Evolutionary conservation across 2,329 filamentous ascomycete genomes (phyloP), one percentile per base, ranked within the genome.

Genomic region (Phyllosticta citrichinensis): DNA sequence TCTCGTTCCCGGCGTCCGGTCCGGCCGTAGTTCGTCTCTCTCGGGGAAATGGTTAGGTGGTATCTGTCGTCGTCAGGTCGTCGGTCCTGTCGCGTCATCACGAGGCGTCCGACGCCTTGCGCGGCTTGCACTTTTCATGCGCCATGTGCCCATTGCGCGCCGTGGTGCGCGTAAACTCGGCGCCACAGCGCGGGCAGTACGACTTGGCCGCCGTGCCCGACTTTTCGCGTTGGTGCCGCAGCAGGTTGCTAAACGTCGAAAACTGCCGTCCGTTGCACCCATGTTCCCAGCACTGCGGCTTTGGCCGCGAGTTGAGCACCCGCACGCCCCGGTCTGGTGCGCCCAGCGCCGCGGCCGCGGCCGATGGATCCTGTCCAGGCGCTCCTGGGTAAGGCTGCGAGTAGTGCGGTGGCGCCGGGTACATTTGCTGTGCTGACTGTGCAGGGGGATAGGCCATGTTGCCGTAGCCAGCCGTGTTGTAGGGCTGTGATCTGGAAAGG

Each of bases 221-320:
- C 74, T 96, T 97, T 75, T 97, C 93, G 52, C 93, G 84, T 74
- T 97, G 92, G 73, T 97, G 93, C 64, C 93, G 83, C 47, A 97
- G 79, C 3, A 97, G 82, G 71, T 97, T 97, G 82, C 91, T 96
- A 72, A 97, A 97, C 3, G 93, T 97, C 19, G 91, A 96, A 71
- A 97, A 97, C 69, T 96, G 89, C 30, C 92, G 86, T 20, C 93
- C 93, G 69, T 97, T 96, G 79, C 93, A 97, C 11, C 92, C 93
- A 70, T 97, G 93, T 63, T 97, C 93, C 89, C 90, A 97, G 75
- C 93, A 97, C 72, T 96, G 91, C 54, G 92, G 91, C 76, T 96
- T 96, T n/a, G 91, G 91, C 65, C 89, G 83, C 67, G 85, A 86
- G 72, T 88, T 87, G 19, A 91, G 81, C 17, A 91, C 84, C 62